Evolutionary conservation across 257 asterid genomes (phyloP).

Genomic region (Galeopsis tetrahit): DNA sequence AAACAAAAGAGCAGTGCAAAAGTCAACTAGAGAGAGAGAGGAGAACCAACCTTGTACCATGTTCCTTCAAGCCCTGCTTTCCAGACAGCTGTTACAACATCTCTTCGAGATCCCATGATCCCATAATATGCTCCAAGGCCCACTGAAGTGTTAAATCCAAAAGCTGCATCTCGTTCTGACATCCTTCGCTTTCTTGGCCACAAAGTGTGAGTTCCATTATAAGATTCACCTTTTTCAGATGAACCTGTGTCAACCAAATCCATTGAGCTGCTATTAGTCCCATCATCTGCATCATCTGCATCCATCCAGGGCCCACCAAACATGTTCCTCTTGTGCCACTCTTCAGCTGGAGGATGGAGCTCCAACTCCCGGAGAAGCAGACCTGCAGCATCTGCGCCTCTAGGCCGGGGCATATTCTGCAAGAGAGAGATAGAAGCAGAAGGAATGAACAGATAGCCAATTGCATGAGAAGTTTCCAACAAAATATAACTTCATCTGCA

Average conservation of each 20-base stretch:
- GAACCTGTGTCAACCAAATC: conserved; percentile 57
- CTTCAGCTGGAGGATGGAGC: conserved; percentile 99
- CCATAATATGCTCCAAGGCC: conserved; percentile 99
- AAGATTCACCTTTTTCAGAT: conserved; percentile 55
- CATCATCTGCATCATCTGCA: conserved; percentile 70
- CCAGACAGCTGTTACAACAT: conserved; percentile 97
- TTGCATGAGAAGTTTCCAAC: conserved; percentile 28
- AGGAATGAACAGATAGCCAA: conserved; percentile 21
- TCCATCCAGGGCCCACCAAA: conserved; percentile 98
- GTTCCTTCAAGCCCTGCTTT: conserved; percentile 98
- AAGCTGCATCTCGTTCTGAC: conserved; percentile 99
- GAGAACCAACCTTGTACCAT: conserved; percentile 83
- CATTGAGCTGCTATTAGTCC: conserved; percentile 52
- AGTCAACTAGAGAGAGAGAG: not conserved
- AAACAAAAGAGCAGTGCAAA: not conserved
- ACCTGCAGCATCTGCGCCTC: conserved; percentile 99
- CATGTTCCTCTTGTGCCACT: conserved; percentile 98
- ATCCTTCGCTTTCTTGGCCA: conserved; percentile 99
- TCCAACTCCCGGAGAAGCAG: conserved; percentile 94
- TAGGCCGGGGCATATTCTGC: conserved; percentile 99
- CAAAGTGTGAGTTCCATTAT: conserved; percentile 75
- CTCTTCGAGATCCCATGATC: conserved; percentile 98
- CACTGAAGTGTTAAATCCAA: conserved; percentile 90
- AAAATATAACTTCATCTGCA: conserved; percentile 22
- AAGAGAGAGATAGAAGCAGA: not conserved